A percentile compares a stretch with the other conserved stretches of the same genome.
Evolutionary conservation across 2,329 filamentous ascomycete genomes (phyloP).

Genomic region (Penicillium sp.): DNA sequence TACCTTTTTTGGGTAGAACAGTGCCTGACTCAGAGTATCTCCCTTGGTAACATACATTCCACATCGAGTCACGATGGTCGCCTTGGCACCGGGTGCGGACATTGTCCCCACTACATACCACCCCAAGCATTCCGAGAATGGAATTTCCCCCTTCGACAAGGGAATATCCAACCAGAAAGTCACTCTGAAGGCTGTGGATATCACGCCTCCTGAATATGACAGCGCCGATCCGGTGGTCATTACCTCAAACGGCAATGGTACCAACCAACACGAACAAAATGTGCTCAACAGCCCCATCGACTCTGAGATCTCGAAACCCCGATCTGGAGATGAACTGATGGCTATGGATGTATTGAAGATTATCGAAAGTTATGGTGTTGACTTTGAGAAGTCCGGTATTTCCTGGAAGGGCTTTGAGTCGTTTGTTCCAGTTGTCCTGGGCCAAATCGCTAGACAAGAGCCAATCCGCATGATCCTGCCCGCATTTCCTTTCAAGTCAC

Average conservation of each 20-base stretch:
- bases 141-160: background rate
- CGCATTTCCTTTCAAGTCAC: constrained; percentile 33
- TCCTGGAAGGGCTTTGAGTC: constrained; percentile 29
- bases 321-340: constrained; percentile 9
- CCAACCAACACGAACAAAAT: constrained; percentile 9
- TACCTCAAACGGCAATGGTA: constrained; percentile 18
- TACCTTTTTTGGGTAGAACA: background rate
- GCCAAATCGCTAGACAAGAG: constrained; percentile 20
- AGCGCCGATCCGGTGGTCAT: constrained; percentile 3
- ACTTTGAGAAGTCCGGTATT: constrained; percentile 23
- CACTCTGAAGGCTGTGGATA: background rate
- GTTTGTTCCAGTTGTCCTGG: constrained; percentile 24
- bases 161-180: background rate
- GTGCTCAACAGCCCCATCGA: background rate
- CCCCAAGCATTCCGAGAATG: constrained; percentile 8
- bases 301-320: background rate
- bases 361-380: constrained; percentile 29
- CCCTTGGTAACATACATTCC: constrained; percentile 1
- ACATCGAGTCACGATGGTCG: constrained; percentile 19
- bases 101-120: constrained; percentile 7
- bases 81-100: constrained; percentile 14
- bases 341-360: constrained; percentile 22
- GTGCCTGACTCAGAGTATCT: constrained; percentile 1
- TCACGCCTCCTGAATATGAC: constrained; percentile 8
- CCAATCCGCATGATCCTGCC: constrained; percentile 33